Percentiles rank a stretch among this genome's conserved stretches.
Conservation (phyloP, 768 basidiomycete species). For the Collybiopsis luxurians region DNA sequence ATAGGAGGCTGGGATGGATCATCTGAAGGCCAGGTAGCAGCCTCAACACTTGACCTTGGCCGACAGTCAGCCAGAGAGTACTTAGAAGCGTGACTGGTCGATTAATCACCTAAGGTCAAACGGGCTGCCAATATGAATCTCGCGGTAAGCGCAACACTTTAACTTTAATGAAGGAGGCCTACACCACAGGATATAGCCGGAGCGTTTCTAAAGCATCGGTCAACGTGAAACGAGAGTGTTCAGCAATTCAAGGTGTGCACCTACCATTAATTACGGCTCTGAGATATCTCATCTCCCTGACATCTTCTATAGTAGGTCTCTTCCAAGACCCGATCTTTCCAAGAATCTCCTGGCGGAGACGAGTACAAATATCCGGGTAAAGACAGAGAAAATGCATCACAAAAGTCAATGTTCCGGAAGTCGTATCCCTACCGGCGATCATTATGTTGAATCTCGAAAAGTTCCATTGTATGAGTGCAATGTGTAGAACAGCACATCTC, state of each 20-base stretch:
- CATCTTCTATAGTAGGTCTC: conserved; percentile 51
- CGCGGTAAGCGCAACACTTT: too few relatives aligned
- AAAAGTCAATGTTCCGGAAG: conserved; percentile 41
- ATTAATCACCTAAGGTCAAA: not conserved
- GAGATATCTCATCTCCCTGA: conserved; percentile 61
- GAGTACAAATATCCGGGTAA: conserved; percentile 42
- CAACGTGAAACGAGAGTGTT: not conserved
- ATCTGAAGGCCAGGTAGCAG: conserved; percentile 15
- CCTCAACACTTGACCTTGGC: conserved; percentile 30
- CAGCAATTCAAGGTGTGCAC: conserved; percentile 4
- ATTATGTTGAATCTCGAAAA: conserved; percentile 38
- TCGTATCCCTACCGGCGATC: conserved; percentile 47
- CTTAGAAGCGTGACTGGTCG: too few relatives aligned
- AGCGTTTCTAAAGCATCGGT: conserved; percentile 37
- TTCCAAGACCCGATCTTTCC: conserved; percentile 44
- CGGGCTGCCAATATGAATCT: conserved; percentile 30
- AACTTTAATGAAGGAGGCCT: too few relatives aligned
- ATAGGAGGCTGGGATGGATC: conserved; percentile 26
- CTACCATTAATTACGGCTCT: conserved; percentile 64
- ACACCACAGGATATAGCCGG: conserved; percentile 55
- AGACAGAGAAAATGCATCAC: conserved; percentile 44
- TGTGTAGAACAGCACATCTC: conserved; percentile 16
- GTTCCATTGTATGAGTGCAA: not conserved
- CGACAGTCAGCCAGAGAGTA: too few relatives aligned
- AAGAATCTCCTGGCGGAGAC: conserved; percentile 57